These are phyloP conservation scores for Penicillium sp. DNA, from an alignment of 2,329 filamentous ascomycete genomes.

Conservation along the genomic window DNA sequence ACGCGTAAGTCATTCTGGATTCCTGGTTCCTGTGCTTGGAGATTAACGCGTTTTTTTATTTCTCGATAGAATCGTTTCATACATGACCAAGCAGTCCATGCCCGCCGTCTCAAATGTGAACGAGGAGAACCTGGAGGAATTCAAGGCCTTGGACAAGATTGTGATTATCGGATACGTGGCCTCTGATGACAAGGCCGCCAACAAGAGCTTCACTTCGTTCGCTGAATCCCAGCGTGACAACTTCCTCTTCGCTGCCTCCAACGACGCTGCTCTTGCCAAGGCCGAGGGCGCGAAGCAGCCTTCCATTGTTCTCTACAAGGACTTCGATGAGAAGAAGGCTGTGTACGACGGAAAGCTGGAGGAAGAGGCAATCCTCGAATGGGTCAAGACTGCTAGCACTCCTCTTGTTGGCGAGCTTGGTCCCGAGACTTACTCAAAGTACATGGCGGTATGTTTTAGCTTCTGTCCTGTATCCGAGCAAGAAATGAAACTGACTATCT, in stretches of 20 bases:
- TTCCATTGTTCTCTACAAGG: slow-evolving; percentile 91
- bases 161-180: slow-evolving; percentile 88
- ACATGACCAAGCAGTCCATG: slow-evolving; percentile 98
- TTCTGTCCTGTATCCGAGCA: not conserved
- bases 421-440: slow-evolving; percentile 91
- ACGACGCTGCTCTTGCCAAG: slow-evolving; percentile 79
- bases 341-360: slow-evolving; percentile 80
- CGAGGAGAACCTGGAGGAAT: slow-evolving; percentile 82
- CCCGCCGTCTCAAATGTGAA: slow-evolving; percentile 83
- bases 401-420: slow-evolving; percentile 94
- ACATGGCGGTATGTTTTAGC: slow-evolving; percentile 69
- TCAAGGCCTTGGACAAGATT: slow-evolving; percentile 98
- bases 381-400: slow-evolving; percentile 79
- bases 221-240: slow-evolving; percentile 78
- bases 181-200: slow-evolving; percentile 75
- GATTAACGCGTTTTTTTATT: slow-evolving; percentile 17
- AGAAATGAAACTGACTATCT: not conserved
- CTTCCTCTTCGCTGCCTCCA: slow-evolving; percentile 88
- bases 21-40: not conserved
- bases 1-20: slow-evolving; percentile 49
- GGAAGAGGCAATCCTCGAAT: slow-evolving; percentile 72
- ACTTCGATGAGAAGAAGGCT: slow-evolving; percentile 94
- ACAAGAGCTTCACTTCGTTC: slow-evolving; percentile 73
- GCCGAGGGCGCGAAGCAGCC: slow-evolving; percentile 86
- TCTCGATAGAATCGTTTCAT: slow-evolving; percentile 63